Evolutionary conservation across 2,329 filamentous ascomycete genomes (phyloP).

Genomic region (Arthrinium phaeospermum): DNA sequence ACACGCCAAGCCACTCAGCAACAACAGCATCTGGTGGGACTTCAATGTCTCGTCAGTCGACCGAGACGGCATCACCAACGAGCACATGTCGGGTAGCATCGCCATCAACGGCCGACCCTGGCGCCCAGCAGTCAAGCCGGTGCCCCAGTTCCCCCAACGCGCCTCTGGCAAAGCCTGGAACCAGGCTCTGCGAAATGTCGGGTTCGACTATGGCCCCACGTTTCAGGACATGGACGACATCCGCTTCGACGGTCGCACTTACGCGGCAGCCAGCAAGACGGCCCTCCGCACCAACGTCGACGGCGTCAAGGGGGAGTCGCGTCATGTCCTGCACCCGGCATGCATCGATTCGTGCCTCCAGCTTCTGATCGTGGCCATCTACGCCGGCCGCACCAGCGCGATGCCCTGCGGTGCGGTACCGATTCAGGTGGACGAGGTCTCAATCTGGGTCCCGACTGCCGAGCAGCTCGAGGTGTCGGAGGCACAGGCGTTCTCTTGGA

Average conservation of each 20-base stretch:
- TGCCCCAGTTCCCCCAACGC: conserved; percentile 25
- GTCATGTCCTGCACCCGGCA: conserved; percentile 46
- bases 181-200: conserved; percentile 40
- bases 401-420: conserved; percentile 42
- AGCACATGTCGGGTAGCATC: conserved; percentile 38
- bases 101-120: conserved; percentile 27
- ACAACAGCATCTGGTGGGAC: conserved; percentile 33
- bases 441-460: conserved; percentile 29
- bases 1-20: conserved; percentile 18
- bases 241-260: conserved; percentile 32
- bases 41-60: conserved; percentile 39
- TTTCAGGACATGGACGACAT: conserved; percentile 44
- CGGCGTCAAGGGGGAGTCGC: conserved; percentile 40
- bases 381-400: conserved; percentile 34
- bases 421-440: conserved; percentile 34
- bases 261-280: conserved; percentile 36
- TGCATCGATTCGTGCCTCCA: conserved; percentile 45
- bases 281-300: conserved; percentile 29
- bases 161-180: conserved; percentile 39
- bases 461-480: conserved; percentile 22
- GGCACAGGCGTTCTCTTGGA: conserved; percentile 31
- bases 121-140: conserved; percentile 20
- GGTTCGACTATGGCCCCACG: conserved; percentile 45
- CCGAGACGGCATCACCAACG: conserved; percentile 26
- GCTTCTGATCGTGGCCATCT: conserved; percentile 38